Conservation (phyloP, 2,329 filamentous ascomycete genomes). For the Simplicillium aogashimaense region DNA sequence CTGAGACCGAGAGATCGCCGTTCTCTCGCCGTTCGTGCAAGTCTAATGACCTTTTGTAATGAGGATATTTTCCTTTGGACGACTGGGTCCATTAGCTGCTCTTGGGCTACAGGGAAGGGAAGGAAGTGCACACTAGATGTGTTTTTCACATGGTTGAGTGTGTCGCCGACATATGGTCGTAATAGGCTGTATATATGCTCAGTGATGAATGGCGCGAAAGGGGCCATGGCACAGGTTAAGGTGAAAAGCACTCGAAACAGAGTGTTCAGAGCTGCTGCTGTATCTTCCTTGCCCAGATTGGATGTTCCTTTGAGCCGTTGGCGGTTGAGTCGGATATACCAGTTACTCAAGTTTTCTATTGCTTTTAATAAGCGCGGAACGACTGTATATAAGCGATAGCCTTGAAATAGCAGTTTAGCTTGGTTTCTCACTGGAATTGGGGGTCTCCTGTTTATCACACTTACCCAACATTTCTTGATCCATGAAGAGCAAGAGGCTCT, state of each 20-base stretch:
- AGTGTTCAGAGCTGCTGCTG: conserved; percentile 74
- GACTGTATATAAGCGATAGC: conserved; percentile 70
- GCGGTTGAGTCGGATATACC: conserved; percentile 86
- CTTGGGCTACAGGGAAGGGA: conserved; percentile 68
- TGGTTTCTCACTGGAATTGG: too few species aligned
- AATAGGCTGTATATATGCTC: conserved; percentile 80
- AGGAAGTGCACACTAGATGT: conserved; percentile 78
- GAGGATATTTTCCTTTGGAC: conserved; percentile 71
- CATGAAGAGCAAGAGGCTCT: conserved; percentile 76
- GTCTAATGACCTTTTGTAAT: conserved; percentile 86
- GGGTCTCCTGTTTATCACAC: too few species aligned
- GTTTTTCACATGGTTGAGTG: conserved; percentile 53
- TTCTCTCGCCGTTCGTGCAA: conserved; percentile 71
- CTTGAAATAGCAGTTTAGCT: conserved; percentile 15
- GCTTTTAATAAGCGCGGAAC: conserved; percentile 66
- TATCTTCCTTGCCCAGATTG: conserved; percentile 56
- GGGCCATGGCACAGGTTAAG: conserved; percentile 68
- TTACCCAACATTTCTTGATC: conserved; percentile 74
- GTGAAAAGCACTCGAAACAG: conserved; percentile 85
- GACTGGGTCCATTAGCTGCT: conserved; percentile 70
- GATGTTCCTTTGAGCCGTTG: conserved; percentile 75
- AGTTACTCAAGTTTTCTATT: conserved; percentile 83
- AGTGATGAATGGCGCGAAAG: conserved; percentile 83
- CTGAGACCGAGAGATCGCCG: conserved; percentile 69
- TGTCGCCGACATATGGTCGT: conserved; percentile 64